Evolutionary conservation across 2,329 filamentous ascomycete species (phyloP), one percentile per base, ranked within the genome.

Genomic region (Trichoderma asperellum): DNA sequence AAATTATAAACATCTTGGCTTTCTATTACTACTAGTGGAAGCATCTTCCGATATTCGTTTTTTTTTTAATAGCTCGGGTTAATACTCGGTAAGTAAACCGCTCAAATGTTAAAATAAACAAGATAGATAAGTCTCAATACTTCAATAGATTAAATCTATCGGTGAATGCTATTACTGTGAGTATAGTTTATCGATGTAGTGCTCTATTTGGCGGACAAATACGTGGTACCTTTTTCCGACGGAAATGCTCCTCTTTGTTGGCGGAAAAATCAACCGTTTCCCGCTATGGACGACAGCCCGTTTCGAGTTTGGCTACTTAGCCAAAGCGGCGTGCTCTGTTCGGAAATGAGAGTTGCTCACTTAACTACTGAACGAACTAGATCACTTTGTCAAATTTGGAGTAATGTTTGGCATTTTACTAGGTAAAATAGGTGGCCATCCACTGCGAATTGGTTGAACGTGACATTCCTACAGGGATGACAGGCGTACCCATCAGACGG

Each of bases 161-260:
- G 27, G 32, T 10, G 7, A 35, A 35, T 16, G 14, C 5, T 10
- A 29, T 18, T 8, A 29, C 55, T 35, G 11, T 55, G n/a, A 24
- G 34, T 43, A n/a, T 43, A 56, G 18, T 56, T 34, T 34, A 12
- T 43, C 4, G 16, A n/a, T 32, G 12, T 27, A 16, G 14, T 59
- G 1, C 2, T 2, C 8, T 6, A 27, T 18, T 40, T 24, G 52
- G 52, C 18, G 52, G 52, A 55, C 24, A 24, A 55, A 29, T 55
- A 12, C 14, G 24, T 12, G 18, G 40, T 4, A n/a, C 40, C 18
- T n/a, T 66, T 66, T 58, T 66, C 63, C 63, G 63, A 49, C 63
- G 63, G 63, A 66, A 58, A 66, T 58, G 43, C 52, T 43, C 34
- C 14, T 10, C 21, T n/a, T 4, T 29, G 63, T 58, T 66, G 53